Base-by-base conservation (phyloP, 108 stramenopile genomes). In the Seminavis robusta region DNA sequence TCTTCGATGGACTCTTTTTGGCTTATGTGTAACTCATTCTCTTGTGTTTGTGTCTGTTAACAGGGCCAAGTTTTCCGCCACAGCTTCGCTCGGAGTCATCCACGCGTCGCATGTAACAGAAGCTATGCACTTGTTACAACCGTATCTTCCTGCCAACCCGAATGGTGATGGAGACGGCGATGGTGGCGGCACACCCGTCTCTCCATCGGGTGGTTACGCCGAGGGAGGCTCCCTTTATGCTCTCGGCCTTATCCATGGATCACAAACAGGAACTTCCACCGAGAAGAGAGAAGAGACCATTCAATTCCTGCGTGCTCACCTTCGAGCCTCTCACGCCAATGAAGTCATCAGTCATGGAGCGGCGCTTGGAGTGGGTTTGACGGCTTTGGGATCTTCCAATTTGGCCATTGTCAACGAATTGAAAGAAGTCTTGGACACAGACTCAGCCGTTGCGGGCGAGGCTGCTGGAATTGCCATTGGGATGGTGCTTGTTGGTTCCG, bases 401-500 rank as follows among this genome's bases (percentile, higher is more conserved):
- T 70, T 81, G 52, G 71, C 84, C 9, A 71, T 92, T 44, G 84
- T 91, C 34, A 91, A 96, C 39, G 94, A 96, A 64, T 74, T 99
- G 38, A 94, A 94, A 57, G 84, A 93, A 36, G 63, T 96, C 26
- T 88, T 99, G 10, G 92, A 94, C 70, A 92, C 88, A 0, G 99
- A 98, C 76, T 94, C 88, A 33, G 97, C 97, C 55, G 95, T 98
- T 30, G 90, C 97, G 8, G 98, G 98, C 33, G 99, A 99, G 79
- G 99, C 95, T 4, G 98, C 99, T 10, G 97, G 95, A 24, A 88
- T 96, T 21, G 95, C 92, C 41, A 96, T 99, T n/a, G 99, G 99
- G 10, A 86, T 99, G 79, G 84, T 96, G 8, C 72, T 98, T 27
- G 83, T 96, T 1, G 97, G 98, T 11, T 83, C 78, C 44, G 94